Evolutionary conservation across 73 alveolate species (phyloP), one percentile per base, ranked within the genome.

Genomic region (Paramecium caudatum): DNA sequence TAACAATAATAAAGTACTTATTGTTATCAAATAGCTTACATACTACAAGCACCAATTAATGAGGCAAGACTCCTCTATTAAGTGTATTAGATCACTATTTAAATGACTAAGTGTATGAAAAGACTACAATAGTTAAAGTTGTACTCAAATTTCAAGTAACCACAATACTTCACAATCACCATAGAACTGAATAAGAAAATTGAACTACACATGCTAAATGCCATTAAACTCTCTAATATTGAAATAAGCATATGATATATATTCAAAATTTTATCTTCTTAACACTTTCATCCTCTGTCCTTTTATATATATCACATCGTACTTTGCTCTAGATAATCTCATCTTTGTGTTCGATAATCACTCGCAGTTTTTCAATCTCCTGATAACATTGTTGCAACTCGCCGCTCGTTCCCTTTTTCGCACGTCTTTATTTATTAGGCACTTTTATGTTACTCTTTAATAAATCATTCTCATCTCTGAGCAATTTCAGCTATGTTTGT

Each of bases 391-490:
- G 19, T 65, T 65, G 33, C 32, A 65, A 5, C 15, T 65, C 83
- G 80, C 23, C 80, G 46, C 12, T 23, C 80, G 80, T 55, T 43
- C 80, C 30, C 23, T 55, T 55, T 37, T 55, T 55, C 30, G 23
- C 30, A 10, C 80, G 80, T 55, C 80, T 55, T 55, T 16, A 55
- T 55, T 55, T 55, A 55, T 55, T 55, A 55, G 80, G 80, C 80
- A 55, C 80, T 55, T 55, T 36, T 30, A 65, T 65, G 83, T 65
- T 36, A 33, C 83, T 65, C 83, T 65, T 65, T 65, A 74, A 74
- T 27, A 74, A 27, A 21, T 39, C 46, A 43, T 74, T 74, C 88
- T 74, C 88, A 21, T 74, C 68, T 21, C 27, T 74, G n/a, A 74
- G 32, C 16, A 74, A 37, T 25, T 74, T 23, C 30, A 39, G 8